A percentile compares a stretch with the other conserved stretches of the same genome.
These are phyloP conservation scores for Verticillium dahliae DNA, from an alignment of 2,329 filamentous ascomycete genomes.

Conservation along the genomic window DNA sequence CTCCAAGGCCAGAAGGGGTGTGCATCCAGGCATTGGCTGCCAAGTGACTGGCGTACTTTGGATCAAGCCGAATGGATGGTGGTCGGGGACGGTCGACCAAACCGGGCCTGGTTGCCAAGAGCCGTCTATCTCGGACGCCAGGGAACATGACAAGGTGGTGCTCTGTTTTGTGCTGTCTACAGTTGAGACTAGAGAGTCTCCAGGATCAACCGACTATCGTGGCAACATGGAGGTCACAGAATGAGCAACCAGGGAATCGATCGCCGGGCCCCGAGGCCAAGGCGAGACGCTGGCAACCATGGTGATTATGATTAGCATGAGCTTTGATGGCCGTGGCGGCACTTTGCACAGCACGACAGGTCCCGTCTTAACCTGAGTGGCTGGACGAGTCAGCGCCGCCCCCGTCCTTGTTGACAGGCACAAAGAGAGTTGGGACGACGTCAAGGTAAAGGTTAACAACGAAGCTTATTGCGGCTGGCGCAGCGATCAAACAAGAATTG, in stretches of 20 bases:
- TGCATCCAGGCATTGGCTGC: neutral
- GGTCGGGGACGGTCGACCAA: neutral
- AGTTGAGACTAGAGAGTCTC: neutral
- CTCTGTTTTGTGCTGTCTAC: neutral
- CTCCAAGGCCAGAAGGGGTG: neutral
- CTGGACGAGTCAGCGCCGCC: neutral
- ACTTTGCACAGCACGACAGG: neutral
- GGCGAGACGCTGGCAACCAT: neutral
- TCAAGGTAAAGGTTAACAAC: neutral
- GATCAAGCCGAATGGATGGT: neutral
- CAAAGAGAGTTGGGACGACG: neutral
- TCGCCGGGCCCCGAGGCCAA: neutral
- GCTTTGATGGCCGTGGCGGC: neutral
- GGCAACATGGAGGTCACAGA: neutral
- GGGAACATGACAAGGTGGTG: neutral
- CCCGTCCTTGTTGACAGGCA: neutral
- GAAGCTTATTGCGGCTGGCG: neutral
- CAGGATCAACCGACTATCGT: neutral
- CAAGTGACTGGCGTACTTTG: neutral
- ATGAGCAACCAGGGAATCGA: neutral
- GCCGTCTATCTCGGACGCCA: neutral
- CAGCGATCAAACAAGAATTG: neutral
- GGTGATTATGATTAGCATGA: neutral
- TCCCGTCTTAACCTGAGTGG: neutral
- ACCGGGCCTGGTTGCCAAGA: neutral